Evolutionary conservation across 768 basidiomycete genomes (phyloP), one percentile per base, ranked within the genome.

Genomic region (Trametes coccinea): DNA sequence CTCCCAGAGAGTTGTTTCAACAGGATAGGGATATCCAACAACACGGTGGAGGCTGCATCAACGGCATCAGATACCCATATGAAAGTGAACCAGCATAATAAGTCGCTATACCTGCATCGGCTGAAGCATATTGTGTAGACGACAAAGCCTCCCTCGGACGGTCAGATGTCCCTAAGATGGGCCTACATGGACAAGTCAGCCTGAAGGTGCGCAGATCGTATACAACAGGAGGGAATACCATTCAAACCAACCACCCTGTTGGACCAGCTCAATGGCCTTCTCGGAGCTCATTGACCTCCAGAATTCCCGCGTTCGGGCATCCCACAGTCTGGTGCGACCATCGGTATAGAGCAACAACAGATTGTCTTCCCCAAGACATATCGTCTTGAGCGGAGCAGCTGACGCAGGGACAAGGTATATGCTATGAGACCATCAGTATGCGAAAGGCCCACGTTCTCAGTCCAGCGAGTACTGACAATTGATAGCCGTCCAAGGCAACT

Each of bases 271-370:
- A 52, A 85, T 82, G 0, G 89, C 93, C 69, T 90, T 94, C 44
- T 88, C 88, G 7, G 78, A 66, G 5, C 80, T 80, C 82, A 92
- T 92, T 0, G 93, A 91, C 51, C 96, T 77, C 81, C 93, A 84
- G 66, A 98, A 89, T 67, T 97, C 95, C 59, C 82, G 82, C 0
- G 87, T 89, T 62, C 85, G 84, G 14, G 88, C 77, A 67, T 98
- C 92, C 94, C 97, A 99, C 2, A 95, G 74, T 44, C 97, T 80
- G 1, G 90, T 92, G 56, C 87, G 84, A 2, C 83, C 86, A 62
- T 91, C 87, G 2, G 78, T 78, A 72, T 98, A 98, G 1, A 89
- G 73, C 5, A 95, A 75, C 53, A 97, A 70, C 31, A 97, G 72
- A 60, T 92, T 87, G 56, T 88, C 82, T 14, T 81, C 86, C 10